Base-by-base conservation (phyloP, 495 filamentous ascomycete genomes). In the Hypomontagnella submonticulosa region DNA sequence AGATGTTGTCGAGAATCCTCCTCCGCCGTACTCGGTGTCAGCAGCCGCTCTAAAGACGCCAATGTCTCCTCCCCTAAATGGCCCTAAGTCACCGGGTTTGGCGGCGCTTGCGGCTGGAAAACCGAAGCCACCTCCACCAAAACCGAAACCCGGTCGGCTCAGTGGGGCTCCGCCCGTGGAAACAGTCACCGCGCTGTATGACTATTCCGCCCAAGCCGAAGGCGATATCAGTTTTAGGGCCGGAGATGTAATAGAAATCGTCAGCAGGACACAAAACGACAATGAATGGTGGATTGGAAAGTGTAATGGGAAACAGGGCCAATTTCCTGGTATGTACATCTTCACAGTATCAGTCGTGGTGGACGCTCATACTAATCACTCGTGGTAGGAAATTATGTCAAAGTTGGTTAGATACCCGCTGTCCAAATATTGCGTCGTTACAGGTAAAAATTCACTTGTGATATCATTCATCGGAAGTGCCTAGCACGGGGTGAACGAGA, bases 271-370 rank as follows among this genome's bases (percentile, higher is more conserved):
- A 10, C 80, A 81, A 12, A 97, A 96, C 64, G 90, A 90, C 48
- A 97, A 99, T 69, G 95, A 98, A 76, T 99, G 95, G 95, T 99
- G 95, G 95, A 87, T 82, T 1, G 95, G 95, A 4, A 88, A 84
- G 73, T 61, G 95, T 54, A 79, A 87, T 61, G 93, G 90, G 16
- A 86, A 87, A 75, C 81, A 90, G 67, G 95, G 95, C 37, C 95
- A 98, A 76, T 98, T 99, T 76, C 95, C 95, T 67, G 95, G 95
- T 93, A 85, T 12, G 34, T 63, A 84, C 12, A 11, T 59, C 19
- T 49, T 23, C 49, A 8, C 48, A 44, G 15, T 19, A 12, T 3
- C 2, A 3, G 10, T 15, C 1, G 18, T 23, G 10, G 40, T 15
- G 4, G 9, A 16, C 13, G 32, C 33, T 23, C 9, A 8, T 57